A percentile compares a stretch with the other conserved stretches of the same genome.
These are phyloP conservation scores for Diaporthe ilicicola DNA, from an alignment of 2,329 filamentous ascomycete genomes.

Conservation along the genomic window DNA sequence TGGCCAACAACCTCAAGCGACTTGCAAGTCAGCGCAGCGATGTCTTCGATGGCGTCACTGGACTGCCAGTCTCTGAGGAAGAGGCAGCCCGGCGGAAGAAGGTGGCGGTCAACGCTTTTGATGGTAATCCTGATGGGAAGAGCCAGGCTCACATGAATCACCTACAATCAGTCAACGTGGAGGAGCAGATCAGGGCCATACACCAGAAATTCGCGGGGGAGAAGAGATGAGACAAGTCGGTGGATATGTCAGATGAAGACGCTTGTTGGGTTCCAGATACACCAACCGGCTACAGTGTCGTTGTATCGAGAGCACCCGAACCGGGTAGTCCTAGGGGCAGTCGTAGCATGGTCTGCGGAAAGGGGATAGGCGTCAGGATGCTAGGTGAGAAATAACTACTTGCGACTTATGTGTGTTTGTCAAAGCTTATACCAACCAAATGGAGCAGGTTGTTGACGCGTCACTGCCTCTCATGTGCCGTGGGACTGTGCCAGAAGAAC, in stretches of 20 bases:
- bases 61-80: conserved; percentile 75
- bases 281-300: not conserved
- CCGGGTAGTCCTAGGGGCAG: not conserved
- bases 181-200: conserved; percentile 81
- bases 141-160: conserved; percentile 62
- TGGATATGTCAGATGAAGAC: not conserved
- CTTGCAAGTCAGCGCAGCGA: conserved; percentile 88
- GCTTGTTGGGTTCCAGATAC: not conserved
- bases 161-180: conserved; percentile 77
- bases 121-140: conserved; percentile 70
- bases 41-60: conserved; percentile 80
- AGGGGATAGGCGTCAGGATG: not conserved
- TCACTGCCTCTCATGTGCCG: not conserved
- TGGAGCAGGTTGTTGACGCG: conserved; percentile 28
- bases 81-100: conserved; percentile 79
- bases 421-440: conserved; percentile 34
- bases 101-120: conserved; percentile 70
- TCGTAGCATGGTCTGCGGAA: not conserved
- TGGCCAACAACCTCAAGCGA: conserved; percentile 95
- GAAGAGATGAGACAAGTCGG: conserved; percentile 37
- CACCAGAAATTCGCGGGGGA: conserved; percentile 62
- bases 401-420: conserved; percentile 21
- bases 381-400: conserved; percentile 28
- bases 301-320: not conserved
- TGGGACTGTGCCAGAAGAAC: conserved; percentile 1